A percentile compares a stretch with the other conserved stretches of the same genome.
These are phyloP conservation scores for Mucor plumbeus DNA, from an alignment of 371 early-diverging fungal genomes.

Conservation along the genomic window DNA sequence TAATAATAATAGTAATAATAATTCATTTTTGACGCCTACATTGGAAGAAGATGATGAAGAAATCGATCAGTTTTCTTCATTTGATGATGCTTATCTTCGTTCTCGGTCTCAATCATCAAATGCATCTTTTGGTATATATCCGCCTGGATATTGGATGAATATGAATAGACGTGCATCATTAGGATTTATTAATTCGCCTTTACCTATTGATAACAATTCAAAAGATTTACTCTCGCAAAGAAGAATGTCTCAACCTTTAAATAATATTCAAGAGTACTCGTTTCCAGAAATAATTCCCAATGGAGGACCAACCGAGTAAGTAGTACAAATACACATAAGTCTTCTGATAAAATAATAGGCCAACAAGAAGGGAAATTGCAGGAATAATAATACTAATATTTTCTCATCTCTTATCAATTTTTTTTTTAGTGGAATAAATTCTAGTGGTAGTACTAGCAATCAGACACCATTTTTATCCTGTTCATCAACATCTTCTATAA, in stretches of 20 bases:
- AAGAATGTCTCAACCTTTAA: constrained; percentile 23
- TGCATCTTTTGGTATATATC: constrained; percentile 38
- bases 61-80: constrained; percentile 1
- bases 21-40: constrained; percentile 39
- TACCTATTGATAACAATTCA: neutral
- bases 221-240: constrained; percentile 25
- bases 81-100: constrained; percentile 32
- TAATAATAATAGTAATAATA: too few relatives aligned
- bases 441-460: neutral
- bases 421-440: neutral
- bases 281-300: constrained; percentile 27
- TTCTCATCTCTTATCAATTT: neutral
- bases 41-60: constrained; percentile 45
- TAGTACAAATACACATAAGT: constrained; percentile 17
- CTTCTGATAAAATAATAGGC: constrained; percentile 6
- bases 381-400: neutral
- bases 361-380: constrained; percentile 12
- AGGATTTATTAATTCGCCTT: constrained; percentile 12
- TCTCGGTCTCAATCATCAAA: constrained; percentile 46
- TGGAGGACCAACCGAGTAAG: constrained; percentile 21
- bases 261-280: constrained; percentile 16
- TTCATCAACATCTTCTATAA: neutral
- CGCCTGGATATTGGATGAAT: constrained; percentile 8
- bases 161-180: constrained; percentile 23
- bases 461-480: neutral